phyloP scores from a whole-genome alignment of 2,329 filamentous ascomycete species.

The Fusarium xyrophilum region DNA sequence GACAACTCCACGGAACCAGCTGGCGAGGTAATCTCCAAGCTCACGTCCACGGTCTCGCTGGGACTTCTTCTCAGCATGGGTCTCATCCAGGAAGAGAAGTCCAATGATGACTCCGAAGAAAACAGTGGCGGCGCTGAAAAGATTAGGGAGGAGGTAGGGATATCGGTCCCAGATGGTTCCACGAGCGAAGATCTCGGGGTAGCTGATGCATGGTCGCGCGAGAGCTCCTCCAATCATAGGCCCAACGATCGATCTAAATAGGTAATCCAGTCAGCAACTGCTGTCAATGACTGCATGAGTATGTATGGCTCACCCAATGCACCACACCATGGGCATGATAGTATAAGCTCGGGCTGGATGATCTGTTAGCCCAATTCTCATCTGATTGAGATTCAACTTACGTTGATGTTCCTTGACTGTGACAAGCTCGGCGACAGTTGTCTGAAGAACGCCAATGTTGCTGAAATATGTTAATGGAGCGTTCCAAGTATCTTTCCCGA shows the following conservation, averaged over 20 bases:
- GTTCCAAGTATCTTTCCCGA: neutral
- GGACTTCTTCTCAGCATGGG: slow-evolving; percentile 81
- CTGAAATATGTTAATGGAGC: slow-evolving; percentile 50
- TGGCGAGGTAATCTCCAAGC: slow-evolving; percentile 73
- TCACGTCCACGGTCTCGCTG: slow-evolving; percentile 78
- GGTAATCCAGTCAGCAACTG: slow-evolving; percentile 39
- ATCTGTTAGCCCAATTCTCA: slow-evolving; percentile 36
- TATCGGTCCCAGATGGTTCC: slow-evolving; percentile 84
- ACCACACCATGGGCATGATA: slow-evolving; percentile 99
- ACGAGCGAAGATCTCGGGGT: slow-evolving; percentile 73
- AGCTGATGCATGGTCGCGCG: slow-evolving; percentile 83
- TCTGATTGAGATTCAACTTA: slow-evolving; percentile 52
- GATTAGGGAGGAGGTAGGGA: slow-evolving; percentile 89
- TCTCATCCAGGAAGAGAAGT: slow-evolving; percentile 90
- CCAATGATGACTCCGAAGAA: slow-evolving; percentile 78
- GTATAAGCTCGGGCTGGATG: slow-evolving; percentile 83
- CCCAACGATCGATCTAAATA: slow-evolving; percentile 80
- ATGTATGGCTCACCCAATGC: slow-evolving; percentile 71
- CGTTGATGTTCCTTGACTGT: slow-evolving; percentile 93
- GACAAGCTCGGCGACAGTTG: slow-evolving; percentile 91
- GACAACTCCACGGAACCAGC: slow-evolving; percentile 47
- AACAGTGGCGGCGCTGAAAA: slow-evolving; percentile 86
- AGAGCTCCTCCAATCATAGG: slow-evolving; percentile 90
- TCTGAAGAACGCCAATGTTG: slow-evolving; percentile 94
- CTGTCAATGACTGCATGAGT: neutral